Percentiles rank a stretch among this genome's conserved stretches.
phyloP scores from a whole-genome alignment of 2,329 filamentous ascomycete species.

The Diaporthe aspalathi region DNA sequence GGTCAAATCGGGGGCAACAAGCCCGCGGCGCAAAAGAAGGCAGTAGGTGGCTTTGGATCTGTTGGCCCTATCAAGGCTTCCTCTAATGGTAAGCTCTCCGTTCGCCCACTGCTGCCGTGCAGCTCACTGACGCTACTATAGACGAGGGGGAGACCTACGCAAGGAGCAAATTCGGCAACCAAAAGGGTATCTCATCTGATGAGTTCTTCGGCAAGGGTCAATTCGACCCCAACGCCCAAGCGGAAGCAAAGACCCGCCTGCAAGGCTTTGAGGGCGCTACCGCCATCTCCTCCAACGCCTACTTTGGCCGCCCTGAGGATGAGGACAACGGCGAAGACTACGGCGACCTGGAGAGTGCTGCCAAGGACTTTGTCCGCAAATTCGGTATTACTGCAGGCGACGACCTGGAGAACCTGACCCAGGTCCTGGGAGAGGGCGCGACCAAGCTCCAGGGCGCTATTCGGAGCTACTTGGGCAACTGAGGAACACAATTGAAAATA shows the following conservation, averaged over 20 bases:
- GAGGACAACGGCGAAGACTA: conserved; percentile 77
- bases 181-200: conserved; percentile 97
- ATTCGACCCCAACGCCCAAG: conserved; percentile 82
- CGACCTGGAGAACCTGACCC: conserved; percentile 90
- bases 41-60: conserved; percentile 87
- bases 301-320: conserved; percentile 94
- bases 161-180: conserved; percentile 86
- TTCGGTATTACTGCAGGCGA: conserved; percentile 97
- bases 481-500: conserved; percentile 41
- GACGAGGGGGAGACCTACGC: conserved; percentile 86
- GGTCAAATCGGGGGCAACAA: conserved; percentile 81
- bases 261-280: conserved; percentile 93
- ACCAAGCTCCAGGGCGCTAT: conserved; percentile 83
- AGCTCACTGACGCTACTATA: conserved; percentile 49
- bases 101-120: conserved; percentile 11
- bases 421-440: conserved; percentile 86
- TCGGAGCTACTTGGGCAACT: conserved; percentile 72
- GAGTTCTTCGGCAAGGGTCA: conserved; percentile 96
- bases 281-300: conserved; percentile 94
- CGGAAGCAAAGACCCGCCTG: conserved; percentile 87
- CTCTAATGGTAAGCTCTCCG: conserved; percentile 66
- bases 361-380: conserved; percentile 94
- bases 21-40: conserved; percentile 65
- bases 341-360: conserved; percentile 90
- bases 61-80: conserved; percentile 79